phyloP scores from a whole-genome alignment of 768 basidiomycete species.

The Panus rudis region DNA sequence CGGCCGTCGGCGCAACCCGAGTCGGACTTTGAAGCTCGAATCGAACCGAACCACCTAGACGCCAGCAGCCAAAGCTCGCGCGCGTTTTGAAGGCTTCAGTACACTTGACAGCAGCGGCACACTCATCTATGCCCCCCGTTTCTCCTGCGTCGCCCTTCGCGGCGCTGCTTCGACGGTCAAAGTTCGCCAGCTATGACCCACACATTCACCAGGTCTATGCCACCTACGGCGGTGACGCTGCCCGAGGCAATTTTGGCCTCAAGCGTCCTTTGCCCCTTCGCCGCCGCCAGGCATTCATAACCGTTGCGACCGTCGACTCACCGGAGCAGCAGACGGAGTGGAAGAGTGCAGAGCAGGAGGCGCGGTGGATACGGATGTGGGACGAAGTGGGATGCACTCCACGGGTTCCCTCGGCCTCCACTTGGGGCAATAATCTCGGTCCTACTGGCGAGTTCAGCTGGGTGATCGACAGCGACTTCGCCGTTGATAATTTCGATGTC shows the following conservation, averaged over 20 bases:
- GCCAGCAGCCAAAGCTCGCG: too few species aligned
- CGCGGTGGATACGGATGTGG: slow-evolving; percentile 59
- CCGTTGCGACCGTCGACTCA: slow-evolving; percentile 62
- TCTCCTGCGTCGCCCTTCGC: slow-evolving; percentile 62
- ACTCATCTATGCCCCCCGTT: slow-evolving; percentile 4
- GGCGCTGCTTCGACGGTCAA: slow-evolving; percentile 70
- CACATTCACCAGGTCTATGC: slow-evolving; percentile 73
- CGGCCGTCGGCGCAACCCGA: slow-evolving; percentile 11
- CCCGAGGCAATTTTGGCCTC: slow-evolving; percentile 79
- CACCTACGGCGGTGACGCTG: slow-evolving; percentile 57
- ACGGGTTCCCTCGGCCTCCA: slow-evolving; percentile 14
- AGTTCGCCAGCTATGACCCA: slow-evolving; percentile 76
- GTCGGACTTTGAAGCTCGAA: slow-evolving; percentile 8
- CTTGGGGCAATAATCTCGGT: slow-evolving; percentile 38
- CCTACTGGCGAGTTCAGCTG: slow-evolving; percentile 21
- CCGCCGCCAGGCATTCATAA: slow-evolving; percentile 56
- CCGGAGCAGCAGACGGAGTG: slow-evolving; percentile 74
- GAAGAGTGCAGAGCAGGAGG: slow-evolving; percentile 58
- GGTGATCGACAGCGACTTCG: slow-evolving; percentile 43
- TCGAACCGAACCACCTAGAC: not conserved
- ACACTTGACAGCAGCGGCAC: not conserved
- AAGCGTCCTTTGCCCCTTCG: slow-evolving; percentile 75
- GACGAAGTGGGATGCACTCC: slow-evolving; percentile 52
- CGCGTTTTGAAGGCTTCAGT: not conserved
- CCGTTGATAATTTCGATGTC: slow-evolving; percentile 4